Conservation (phyloP, 768 basidiomycete genomes). For the Leccinellum albellum region DNA sequence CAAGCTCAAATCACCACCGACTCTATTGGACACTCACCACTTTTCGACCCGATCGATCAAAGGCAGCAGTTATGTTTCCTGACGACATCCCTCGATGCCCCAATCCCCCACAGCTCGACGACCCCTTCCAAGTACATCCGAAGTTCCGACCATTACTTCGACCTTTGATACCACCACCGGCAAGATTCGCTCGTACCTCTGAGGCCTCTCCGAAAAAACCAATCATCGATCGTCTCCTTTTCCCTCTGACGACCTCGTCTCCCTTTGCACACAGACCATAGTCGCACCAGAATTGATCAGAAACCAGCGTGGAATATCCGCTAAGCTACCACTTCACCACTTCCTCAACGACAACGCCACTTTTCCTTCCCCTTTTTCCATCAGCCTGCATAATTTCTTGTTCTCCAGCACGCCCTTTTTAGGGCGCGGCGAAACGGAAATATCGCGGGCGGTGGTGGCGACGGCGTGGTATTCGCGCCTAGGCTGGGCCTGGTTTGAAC, state of each 20-base stretch:
- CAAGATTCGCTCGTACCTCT: slow-evolving; percentile 3
- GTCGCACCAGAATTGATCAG: not conserved
- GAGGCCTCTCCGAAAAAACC: not conserved
- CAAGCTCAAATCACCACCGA: not conserved
- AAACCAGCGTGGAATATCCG: not conserved
- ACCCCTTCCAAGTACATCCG: not conserved
- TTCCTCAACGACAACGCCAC: not conserved
- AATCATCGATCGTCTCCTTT: not conserved
- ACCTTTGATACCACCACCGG: not conserved
- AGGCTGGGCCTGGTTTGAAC: not conserved
- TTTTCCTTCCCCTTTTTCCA: not conserved
- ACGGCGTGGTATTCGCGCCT: not conserved
- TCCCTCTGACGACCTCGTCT: not conserved
- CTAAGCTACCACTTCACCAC: not conserved
- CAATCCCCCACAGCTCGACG: not conserved
- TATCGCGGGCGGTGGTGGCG: slow-evolving; percentile 6
- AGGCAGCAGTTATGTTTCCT: not conserved
- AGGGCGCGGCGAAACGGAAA: slow-evolving; percentile 12
- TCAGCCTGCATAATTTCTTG: slow-evolving; percentile 6
- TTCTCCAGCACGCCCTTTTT: slow-evolving; percentile 16
- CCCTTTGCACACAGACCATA: not conserved
- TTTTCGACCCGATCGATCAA: not conserved
- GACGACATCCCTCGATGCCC: not conserved
- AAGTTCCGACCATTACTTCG: not conserved
- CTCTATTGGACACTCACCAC: not conserved